phyloP scores from a whole-genome alignment of 345 rosid genomes.

The Linum tenue region DNA sequence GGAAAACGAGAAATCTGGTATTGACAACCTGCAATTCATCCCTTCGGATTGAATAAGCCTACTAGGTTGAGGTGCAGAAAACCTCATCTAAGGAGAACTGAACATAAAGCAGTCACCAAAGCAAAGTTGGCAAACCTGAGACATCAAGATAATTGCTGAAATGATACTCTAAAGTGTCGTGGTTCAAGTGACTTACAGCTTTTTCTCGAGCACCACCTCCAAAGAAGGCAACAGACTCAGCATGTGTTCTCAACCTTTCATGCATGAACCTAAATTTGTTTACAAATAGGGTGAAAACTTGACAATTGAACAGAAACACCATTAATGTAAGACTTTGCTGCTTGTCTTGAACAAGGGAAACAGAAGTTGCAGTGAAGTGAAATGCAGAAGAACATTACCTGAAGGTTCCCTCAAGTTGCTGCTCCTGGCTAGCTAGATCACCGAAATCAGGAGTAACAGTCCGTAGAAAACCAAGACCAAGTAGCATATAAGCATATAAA shows the following conservation, averaged over 20 bases:
- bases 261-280: conserved; percentile 82
- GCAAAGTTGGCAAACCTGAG: neutral
- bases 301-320: neutral
- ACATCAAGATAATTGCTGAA: neutral
- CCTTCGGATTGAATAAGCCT: neutral
- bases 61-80: neutral
- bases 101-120: neutral
- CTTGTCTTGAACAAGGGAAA: neutral
- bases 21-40: neutral
- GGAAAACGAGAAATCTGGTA: no score
- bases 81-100: neutral
- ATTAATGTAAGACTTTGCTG: neutral
- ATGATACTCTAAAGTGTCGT: neutral
- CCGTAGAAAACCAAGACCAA: conserved; percentile 90
- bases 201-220: conserved; percentile 99
- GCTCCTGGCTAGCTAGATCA: conserved; percentile 71
- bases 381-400: conserved; percentile 39
- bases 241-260: conserved; percentile 92
- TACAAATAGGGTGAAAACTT: neutral
- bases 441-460: conserved; percentile 90
- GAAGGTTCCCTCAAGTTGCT: conserved; percentile 90
- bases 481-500: conserved; percentile 84
- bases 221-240: conserved; percentile 98
- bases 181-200: conserved; percentile 54
- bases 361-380: conserved; percentile 6